A percentile compares a stretch with the other conserved stretches of the same genome.
Conservation (phyloP, 495 filamentous ascomycete species). For the Aspergillus cristatus region DNA sequence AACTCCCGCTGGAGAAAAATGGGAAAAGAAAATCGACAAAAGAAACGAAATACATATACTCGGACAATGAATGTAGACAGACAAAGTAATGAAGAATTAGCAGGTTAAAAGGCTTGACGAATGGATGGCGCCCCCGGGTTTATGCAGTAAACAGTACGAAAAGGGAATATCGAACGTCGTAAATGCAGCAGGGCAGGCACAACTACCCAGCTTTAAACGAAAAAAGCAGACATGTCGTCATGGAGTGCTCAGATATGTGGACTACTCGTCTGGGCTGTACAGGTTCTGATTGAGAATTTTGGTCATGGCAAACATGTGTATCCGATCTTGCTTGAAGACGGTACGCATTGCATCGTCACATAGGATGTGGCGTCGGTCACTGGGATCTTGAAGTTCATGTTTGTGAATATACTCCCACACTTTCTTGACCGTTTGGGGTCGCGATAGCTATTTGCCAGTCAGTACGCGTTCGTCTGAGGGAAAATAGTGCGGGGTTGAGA, state of each 20-base stretch:
- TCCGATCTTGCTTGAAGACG: slow-evolving; percentile 81
- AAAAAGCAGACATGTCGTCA: neutral
- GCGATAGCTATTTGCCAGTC: slow-evolving; percentile 54
- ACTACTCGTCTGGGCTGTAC: slow-evolving; percentile 54
- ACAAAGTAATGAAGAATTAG: slow-evolving; percentile 2
- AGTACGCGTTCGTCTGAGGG: slow-evolving; percentile 1
- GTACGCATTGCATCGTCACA: slow-evolving; percentile 86
- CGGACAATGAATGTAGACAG: slow-evolving; percentile 10
- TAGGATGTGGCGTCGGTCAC: slow-evolving; percentile 79
- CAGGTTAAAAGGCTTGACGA: neutral
- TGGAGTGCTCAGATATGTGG: neutral
- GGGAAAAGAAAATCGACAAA: slow-evolving; percentile 17
- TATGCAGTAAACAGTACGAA: neutral
- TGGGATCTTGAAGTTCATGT: slow-evolving; percentile 80
- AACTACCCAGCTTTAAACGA: too few relatives aligned
- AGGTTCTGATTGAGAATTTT: slow-evolving; percentile 63
- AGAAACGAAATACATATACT: slow-evolving; percentile 5
- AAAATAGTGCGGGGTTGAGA: neutral
- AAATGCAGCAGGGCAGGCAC: neutral
- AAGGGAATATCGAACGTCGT: neutral
- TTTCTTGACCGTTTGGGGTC: slow-evolving; percentile 89
- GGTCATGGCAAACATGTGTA: slow-evolving; percentile 99
- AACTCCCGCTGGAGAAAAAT: slow-evolving; percentile 35
- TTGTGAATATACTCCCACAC: slow-evolving; percentile 91
- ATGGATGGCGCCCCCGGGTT: slow-evolving; percentile 1